Base-by-base conservation (phyloP, 2,329 filamentous ascomycete species). In the Diaporthe sp. region DNA sequence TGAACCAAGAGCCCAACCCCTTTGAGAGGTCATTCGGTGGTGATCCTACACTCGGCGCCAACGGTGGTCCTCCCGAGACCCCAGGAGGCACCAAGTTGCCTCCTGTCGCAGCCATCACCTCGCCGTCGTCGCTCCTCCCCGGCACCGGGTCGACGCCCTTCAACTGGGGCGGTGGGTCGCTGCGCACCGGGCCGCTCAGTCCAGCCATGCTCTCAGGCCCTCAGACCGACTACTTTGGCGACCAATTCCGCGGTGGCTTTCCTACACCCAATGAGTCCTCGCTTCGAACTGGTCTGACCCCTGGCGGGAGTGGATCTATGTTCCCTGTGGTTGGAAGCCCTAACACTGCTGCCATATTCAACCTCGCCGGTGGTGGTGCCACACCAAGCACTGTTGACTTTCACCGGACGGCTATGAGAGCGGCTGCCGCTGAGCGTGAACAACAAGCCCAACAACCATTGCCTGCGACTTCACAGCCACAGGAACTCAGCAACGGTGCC, bases 261-360 rank as follows among this genome's bases (percentile, higher is more conserved):
- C 95, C 95, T 6, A 98, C 97, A 5, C 96, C 96, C 0, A 98
- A 98, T 91, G 97, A 99, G 86, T 98, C 96, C 10, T 97, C 95
- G 4, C 87, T 98, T 71, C 91, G 97, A 76, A 97, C 95, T 76
- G 97, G 97, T 74, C 86, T 98, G 79, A 98, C 97, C 72, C 97
- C 97, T 67, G 97, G 97, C 76, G 96, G 96, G 79, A 95, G 96
- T 83, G 96, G 96, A 80, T 98, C 96, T 80, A 98, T 98, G 95
- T 98, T 98, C 87, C 95, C 96, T 46, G 76, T 75, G n/a, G 94
- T 94, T 73, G 94, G 95, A 3, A 98, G 94, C 83, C 96, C 95
- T 49, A 97, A 94, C 83, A 94, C 95, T 0, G 93, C 95, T 86
- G 94, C 94, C 70, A 86, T 98, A 9, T 95, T 96, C 84, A 93